Base-by-base conservation (phyloP, 1,139 yeast genomes). In the Kluyveromyces sp. region DNA sequence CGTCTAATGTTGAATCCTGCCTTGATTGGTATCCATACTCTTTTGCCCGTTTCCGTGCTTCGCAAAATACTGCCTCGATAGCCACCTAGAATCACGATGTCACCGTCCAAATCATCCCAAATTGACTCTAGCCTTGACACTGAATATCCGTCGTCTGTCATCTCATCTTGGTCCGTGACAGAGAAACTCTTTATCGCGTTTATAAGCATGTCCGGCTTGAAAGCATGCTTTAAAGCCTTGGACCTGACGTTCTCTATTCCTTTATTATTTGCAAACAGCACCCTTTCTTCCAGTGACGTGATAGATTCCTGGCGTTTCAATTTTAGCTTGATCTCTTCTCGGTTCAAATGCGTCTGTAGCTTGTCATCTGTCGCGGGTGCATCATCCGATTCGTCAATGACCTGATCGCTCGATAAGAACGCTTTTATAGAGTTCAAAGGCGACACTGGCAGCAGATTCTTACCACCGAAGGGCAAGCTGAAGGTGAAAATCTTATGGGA, bases 1-100 rank as follows among this genome's bases (percentile, higher is more conserved):
- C 79, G 83, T 17, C 82, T 68, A 36, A 87, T 67, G 53, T 85
- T 80, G 44, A 88, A 73, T 0, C 96, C 95, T 0, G 94, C 95
- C 55, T 83, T 83, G 28, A 87, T 61, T 0, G 96, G 96, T 29
- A 88, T 77, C 96, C 96, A 88, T 1, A 84, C 75, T 41, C 92
- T 69, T 48, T 80, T 75, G 15, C 70, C 66, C 0, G 94, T 81
- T 29, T 69, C 69, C 0, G 76, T 58, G 55, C 85, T 94, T 39
- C 94, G 63, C 44, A 88, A 64, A n/a, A 83, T 75, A 25, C 88
- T 79, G 1, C 96, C 96, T 55, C 96, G 70, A 61, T 84, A 88
- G 0, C 96, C 96, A 2, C 96, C 96, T 63, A 88, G 49, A 1
- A 88, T 70, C 1, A 88, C 77, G 1, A 88, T 73, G 55, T 87